Evolutionary conservation across 345 rosid genomes (phyloP).

Genomic region (Eutrema yunnanense): DNA sequence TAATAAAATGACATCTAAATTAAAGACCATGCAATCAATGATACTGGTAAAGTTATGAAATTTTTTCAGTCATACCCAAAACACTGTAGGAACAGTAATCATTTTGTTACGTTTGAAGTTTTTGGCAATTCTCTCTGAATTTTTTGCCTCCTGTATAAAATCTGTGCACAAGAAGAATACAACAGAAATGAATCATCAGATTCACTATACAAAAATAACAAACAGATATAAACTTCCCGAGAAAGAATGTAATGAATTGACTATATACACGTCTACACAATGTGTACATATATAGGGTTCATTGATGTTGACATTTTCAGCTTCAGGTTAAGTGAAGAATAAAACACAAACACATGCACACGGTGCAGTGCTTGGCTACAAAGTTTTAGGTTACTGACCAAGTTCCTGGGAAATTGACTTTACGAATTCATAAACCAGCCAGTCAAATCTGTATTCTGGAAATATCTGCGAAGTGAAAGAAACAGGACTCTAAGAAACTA

Average conservation of each 20-base stretch:
- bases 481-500: neutral
- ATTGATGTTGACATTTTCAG: neutral
- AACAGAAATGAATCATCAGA: neutral
- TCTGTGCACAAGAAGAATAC: conserved; percentile 35
- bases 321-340: neutral
- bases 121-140: conserved; percentile 63
- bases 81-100: conserved; percentile 55
- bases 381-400: conserved; percentile 46
- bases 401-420: conserved; percentile 64
- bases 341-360: neutral
- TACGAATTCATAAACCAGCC: conserved; percentile 72
- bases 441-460: conserved; percentile 78
- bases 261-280: neutral
- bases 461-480: conserved; percentile 48
- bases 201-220: neutral
- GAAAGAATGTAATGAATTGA: neutral
- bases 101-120: conserved; percentile 51
- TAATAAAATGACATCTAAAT: neutral
- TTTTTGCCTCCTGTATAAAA: conserved; percentile 81
- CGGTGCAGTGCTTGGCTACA: neutral
- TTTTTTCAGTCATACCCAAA: conserved; percentile 49
- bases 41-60: neutral
- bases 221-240: neutral
- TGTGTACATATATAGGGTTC: neutral
- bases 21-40: neutral